Percentiles rank a stretch among this genome's conserved stretches.
Evolutionary conservation across 441 rosid genomes (phyloP).

Genomic region (Erodium trifolium): DNA sequence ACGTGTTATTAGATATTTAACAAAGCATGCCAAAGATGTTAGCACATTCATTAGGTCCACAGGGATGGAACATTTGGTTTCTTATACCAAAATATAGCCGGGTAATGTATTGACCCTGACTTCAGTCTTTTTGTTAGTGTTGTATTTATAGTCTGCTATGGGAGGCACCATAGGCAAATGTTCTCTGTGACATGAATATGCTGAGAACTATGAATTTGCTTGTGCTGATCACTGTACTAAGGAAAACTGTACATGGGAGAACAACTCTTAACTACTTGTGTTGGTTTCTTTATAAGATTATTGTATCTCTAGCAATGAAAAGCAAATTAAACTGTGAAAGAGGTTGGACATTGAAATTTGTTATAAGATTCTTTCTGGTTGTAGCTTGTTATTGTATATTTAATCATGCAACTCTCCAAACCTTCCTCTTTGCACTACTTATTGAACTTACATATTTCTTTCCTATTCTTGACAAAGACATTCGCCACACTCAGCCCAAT

Average conservation of each 20-base stretch:
- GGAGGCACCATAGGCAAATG: neutral
- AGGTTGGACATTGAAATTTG: neutral
- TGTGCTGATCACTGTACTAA: neutral
- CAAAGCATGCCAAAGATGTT: neutral
- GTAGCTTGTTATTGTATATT: constrained; percentile 2
- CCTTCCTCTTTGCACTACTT: constrained; percentile 15
- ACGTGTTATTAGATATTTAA: neutral
- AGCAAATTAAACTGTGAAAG: neutral
- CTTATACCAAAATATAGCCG: neutral
- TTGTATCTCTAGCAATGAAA: neutral
- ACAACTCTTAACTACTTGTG: neutral
- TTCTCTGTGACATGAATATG: neutral
- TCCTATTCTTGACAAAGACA: constrained; percentile 31
- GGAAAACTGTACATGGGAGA: neutral
- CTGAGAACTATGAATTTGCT: neutral
- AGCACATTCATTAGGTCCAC: neutral
- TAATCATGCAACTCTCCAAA: neutral
- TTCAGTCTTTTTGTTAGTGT: neutral
- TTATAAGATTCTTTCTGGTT: neutral
- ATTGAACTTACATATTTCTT: constrained; percentile 14
- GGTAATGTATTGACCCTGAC: neutral
- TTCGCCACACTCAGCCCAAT: constrained; percentile 96
- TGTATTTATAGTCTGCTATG: neutral
- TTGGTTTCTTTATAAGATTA: neutral
- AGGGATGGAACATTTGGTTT: neutral